Evolutionary conservation across 768 basidiomycete genomes (phyloP).

Genomic region (Serendipita sp.): DNA sequence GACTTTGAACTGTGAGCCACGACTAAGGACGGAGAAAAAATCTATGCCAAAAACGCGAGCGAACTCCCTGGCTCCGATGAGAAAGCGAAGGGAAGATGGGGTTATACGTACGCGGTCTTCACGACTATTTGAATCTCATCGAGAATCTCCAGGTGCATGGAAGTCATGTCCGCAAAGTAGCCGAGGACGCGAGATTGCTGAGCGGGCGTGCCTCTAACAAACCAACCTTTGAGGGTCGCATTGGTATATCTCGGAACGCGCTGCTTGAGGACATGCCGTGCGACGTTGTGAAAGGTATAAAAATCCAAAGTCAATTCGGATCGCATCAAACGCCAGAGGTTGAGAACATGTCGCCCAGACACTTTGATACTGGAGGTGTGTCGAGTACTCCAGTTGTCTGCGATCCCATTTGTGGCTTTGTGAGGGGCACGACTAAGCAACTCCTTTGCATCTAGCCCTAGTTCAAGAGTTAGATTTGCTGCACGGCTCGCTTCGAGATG

Average conservation of each 20-base stretch:
- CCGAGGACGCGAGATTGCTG: conserved; percentile 40
- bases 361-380: conserved; percentile 75
- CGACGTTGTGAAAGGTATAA: conserved; percentile 85
- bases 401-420: conserved; percentile 22
- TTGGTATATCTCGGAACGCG: conserved; percentile 67
- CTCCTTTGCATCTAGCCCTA: conserved; percentile 60
- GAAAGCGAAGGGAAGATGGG: neutral
- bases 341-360: conserved; percentile 78
- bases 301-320: conserved; percentile 60
- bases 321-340: conserved; percentile 85
- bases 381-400: conserved; percentile 53
- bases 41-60: conserved; percentile 96
- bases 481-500: no score
- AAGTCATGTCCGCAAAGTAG: conserved; percentile 50
- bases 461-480: conserved; percentile 4
- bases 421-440: conserved; percentile 60
- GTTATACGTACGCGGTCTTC: conserved; percentile 63
- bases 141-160: conserved; percentile 61
- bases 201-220: conserved; percentile 38
- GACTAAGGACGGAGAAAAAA: conserved; percentile 85
- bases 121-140: conserved; percentile 69
- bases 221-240: conserved; percentile 52
- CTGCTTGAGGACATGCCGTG: conserved; percentile 54
- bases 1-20: conserved; percentile 97
- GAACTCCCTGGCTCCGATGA: conserved; percentile 52